Percentiles rank a stretch among this genome's conserved stretches.
Evolutionary conservation across 495 filamentous ascomycete genomes (phyloP).

Genomic region (Amphirosellinia nigrospora): DNA sequence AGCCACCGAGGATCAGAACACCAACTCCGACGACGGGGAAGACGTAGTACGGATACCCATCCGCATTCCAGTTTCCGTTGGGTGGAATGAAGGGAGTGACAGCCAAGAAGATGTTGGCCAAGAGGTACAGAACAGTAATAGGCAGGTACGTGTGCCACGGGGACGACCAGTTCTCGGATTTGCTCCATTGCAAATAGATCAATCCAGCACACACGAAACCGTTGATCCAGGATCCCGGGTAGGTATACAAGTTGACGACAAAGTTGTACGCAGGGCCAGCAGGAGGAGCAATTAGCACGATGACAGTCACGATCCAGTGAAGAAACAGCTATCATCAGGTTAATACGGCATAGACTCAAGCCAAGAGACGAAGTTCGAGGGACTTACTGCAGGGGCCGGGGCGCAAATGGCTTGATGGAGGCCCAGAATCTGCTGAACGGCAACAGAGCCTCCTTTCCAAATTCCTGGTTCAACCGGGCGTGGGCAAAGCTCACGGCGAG

Average conservation of each 20-base stretch:
- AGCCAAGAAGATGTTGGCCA: conserved; percentile 58
- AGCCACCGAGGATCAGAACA: conserved; percentile 51
- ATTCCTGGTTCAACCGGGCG: conserved; percentile 67
- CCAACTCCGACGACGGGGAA: conserved; percentile 59
- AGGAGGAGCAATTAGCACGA: conserved; percentile 53
- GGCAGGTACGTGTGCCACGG: conserved; percentile 52
- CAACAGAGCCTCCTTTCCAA: conserved; percentile 69
- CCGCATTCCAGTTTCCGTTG: conserved; percentile 56
- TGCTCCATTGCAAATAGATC: conserved; percentile 50
- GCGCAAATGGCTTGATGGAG: conserved; percentile 67
- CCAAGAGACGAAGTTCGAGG: neutral
- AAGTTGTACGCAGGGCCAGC: conserved; percentile 50
- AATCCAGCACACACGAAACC: conserved; percentile 64
- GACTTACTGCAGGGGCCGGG: conserved; percentile 52
- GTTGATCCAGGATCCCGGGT: conserved; percentile 53
- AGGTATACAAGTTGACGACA: conserved; percentile 48
- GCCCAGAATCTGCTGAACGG: conserved; percentile 68
- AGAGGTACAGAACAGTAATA: conserved; percentile 49
- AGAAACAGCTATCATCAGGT: conserved; percentile 45
- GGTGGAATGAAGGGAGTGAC: conserved; percentile 59
- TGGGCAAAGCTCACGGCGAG: conserved; percentile 73
- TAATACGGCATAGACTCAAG: neutral
- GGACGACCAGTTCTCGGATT: conserved; percentile 50
- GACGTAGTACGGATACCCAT: conserved; percentile 57
- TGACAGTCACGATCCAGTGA: conserved; percentile 54